Percentiles rank a stretch among this genome's conserved stretches.
These are phyloP conservation scores for Centaurea solstitialis DNA, from an alignment of 129 eudicot genomes.

Conservation along the genomic window DNA sequence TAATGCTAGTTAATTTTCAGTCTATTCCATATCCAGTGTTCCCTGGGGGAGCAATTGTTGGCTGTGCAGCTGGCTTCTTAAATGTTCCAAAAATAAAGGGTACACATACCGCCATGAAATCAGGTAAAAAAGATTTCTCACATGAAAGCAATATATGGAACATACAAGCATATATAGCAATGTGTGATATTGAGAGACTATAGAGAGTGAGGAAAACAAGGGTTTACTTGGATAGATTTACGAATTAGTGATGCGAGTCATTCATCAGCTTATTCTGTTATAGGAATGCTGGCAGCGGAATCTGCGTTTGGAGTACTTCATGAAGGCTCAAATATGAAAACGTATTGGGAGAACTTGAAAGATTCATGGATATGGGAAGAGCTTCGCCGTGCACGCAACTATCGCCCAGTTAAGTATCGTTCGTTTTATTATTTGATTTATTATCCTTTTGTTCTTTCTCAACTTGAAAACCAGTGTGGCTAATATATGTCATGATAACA, in stretches of 20 bases:
- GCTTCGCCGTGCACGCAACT: slow-evolving; percentile 74
- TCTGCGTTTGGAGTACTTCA: slow-evolving; percentile 72
- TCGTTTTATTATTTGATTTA: not conserved
- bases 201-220: too few species aligned
- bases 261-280: slow-evolving; percentile 11
- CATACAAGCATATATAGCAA: not conserved
- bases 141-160: not conserved
- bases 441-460: not conserved
- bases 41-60: slow-evolving; percentile 99
- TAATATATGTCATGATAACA: too few species aligned
- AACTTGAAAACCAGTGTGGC: not conserved
- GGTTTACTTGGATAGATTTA: too few species aligned
- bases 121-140: slow-evolving; percentile 53
- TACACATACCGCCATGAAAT: slow-evolving; percentile 96
- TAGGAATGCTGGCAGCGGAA: slow-evolving; percentile 97
- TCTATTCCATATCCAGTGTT: slow-evolving; percentile 98
- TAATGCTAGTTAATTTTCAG: slow-evolving; percentile 82
- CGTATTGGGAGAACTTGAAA: slow-evolving; percentile 71
- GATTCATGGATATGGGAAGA: slow-evolving; percentile 96
- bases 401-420: slow-evolving; percentile 69
- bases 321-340: slow-evolving; percentile 58
- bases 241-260: not conserved
- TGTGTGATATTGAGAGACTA: too few species aligned
- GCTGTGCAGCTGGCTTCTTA: slow-evolving; percentile 96
- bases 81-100: slow-evolving; percentile 99